These are phyloP conservation scores for Neofusicoccum sp. DNA, from an alignment of 2,329 filamentous ascomycete species.

Conservation along the genomic window DNA sequence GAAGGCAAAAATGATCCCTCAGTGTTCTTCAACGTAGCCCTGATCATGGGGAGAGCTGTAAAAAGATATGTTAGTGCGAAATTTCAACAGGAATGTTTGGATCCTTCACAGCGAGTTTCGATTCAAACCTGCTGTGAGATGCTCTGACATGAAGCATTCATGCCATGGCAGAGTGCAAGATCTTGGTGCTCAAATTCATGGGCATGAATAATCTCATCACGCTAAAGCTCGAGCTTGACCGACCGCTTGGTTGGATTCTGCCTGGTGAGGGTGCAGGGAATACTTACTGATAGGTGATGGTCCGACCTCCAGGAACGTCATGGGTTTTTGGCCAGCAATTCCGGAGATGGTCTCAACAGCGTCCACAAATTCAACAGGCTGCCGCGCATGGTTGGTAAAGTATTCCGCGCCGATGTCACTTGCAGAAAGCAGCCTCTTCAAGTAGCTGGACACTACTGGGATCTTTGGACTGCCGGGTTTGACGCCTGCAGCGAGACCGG, in stretches of 20 bases:
- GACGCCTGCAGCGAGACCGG: slow-evolving; percentile 8
- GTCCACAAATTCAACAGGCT: background rate
- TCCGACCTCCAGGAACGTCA: background rate
- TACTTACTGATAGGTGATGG: background rate
- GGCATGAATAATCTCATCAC: no score
- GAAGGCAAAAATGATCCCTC: background rate
- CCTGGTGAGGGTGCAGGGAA: no score
- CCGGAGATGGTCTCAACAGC: background rate
- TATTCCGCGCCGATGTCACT: background rate
- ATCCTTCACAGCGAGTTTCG: no score
- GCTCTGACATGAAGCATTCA: no score
- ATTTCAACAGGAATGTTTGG: no score
- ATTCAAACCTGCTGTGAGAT: no score
- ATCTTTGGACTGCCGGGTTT: background rate
- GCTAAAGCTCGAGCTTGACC: no score
- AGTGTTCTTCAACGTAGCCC: background rate
- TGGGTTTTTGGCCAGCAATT: background rate
- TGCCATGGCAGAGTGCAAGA: no score
- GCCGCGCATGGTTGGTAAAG: background rate
- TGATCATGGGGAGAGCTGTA: slow-evolving; percentile 12
- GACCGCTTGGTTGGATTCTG: no score
- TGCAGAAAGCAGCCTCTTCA: background rate
- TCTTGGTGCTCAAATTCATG: no score
- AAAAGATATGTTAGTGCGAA: background rate
- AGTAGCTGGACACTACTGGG: background rate